Evolutionary conservation across 441 rosid genomes (phyloP).

Genomic region (Jatropha multifida): DNA sequence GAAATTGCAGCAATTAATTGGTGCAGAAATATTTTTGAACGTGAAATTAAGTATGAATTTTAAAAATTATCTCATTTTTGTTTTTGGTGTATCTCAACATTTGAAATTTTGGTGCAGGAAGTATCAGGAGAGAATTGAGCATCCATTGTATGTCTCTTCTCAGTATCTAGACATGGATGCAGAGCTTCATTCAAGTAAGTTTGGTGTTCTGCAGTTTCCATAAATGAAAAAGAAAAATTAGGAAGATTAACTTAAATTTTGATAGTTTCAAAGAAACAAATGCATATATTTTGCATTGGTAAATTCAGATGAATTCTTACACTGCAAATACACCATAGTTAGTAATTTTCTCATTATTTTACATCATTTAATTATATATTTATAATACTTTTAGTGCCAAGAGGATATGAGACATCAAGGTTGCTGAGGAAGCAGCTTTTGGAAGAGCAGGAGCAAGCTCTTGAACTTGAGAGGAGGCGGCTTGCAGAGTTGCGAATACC

Average conservation of each 20-base stretch:
- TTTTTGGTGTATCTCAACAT: not conserved
- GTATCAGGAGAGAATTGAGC: conserved; percentile 52
- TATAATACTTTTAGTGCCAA: conserved; percentile 38
- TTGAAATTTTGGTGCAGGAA: conserved; percentile 35
- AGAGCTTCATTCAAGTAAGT: conserved; percentile 57
- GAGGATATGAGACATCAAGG: conserved; percentile 44
- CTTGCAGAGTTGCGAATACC: conserved; percentile 37
- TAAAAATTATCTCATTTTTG: not conserved
- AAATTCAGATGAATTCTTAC: not conserved
- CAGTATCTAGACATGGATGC: conserved; percentile 44
- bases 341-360: not conserved
- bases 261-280: not conserved
- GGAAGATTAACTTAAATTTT: not conserved
- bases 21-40: not conserved
- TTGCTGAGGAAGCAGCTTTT: conserved; percentile 48
- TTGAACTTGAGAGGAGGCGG: conserved; percentile 46
- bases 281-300: not conserved
- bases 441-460: conserved; percentile 46
- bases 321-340: not conserved
- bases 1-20: not conserved
- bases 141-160: conserved; percentile 37
- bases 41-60: not conserved
- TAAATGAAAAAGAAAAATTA: not conserved
- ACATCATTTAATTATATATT: not conserved
- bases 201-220: not conserved